Evolutionary conservation across 1,284 basidiomycete species (phyloP).

Genomic region (Ustilago trichophora): DNA sequence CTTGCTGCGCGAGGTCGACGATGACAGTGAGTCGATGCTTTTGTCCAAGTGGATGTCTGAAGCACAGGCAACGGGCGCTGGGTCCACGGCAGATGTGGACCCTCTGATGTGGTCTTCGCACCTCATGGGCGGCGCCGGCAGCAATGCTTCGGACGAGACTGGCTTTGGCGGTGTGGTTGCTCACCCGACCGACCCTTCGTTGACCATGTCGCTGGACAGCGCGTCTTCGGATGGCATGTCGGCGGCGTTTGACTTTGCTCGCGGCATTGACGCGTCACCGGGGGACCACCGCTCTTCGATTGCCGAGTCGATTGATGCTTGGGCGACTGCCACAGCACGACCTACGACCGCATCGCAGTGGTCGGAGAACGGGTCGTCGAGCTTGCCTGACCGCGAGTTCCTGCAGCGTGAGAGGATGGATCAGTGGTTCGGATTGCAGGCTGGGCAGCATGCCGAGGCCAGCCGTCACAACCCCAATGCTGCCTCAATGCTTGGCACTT

Average conservation of each 20-base stretch:
- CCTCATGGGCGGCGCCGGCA: slow-evolving; percentile 13
- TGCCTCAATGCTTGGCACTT: slow-evolving; percentile 22
- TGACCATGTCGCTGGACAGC: slow-evolving; percentile 46
- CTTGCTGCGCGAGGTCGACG: slow-evolving; percentile 17
- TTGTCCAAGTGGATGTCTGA: slow-evolving; percentile 34
- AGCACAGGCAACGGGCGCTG: slow-evolving; percentile 6
- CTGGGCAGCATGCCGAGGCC: slow-evolving; percentile 7
- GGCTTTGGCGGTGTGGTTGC: slow-evolving; percentile 14
- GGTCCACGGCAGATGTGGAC: slow-evolving; percentile 17
- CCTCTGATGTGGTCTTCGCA: slow-evolving; percentile 43
- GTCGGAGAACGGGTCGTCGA: slow-evolving; percentile 36
- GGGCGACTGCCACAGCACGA: slow-evolving; percentile 25
- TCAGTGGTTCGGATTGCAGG: slow-evolving; percentile 37
- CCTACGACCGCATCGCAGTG: slow-evolving; percentile 36
- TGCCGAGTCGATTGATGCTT: slow-evolving; percentile 39
- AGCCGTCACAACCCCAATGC: slow-evolving; percentile 4
- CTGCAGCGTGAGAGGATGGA: slow-evolving; percentile 31
- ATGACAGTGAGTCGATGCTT: slow-evolving; percentile 25
- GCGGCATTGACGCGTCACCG: slow-evolving; percentile 32
- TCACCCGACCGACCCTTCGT: slow-evolving; percentile 34
- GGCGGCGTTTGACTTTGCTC: slow-evolving; percentile 38
- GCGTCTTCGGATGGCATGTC: slow-evolving; percentile 46
- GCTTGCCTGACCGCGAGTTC: slow-evolving; percentile 33
- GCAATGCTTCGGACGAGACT: slow-evolving; percentile 13
- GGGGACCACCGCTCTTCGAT: slow-evolving; percentile 34